phyloP scores from a whole-genome alignment of 1,284 basidiomycete species.

The Apiotrichum domesticum region DNA sequence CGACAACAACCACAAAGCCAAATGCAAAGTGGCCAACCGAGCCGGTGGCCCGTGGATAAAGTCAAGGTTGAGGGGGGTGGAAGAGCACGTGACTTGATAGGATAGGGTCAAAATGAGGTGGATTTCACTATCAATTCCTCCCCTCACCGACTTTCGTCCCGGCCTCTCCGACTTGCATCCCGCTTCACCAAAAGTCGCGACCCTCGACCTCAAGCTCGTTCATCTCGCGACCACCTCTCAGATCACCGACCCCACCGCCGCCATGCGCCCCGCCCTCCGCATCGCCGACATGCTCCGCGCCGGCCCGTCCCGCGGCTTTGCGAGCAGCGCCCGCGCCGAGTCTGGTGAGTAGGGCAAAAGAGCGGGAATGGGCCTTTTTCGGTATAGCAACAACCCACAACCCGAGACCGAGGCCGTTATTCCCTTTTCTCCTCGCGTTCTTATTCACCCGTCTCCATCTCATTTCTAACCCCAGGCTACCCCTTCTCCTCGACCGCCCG shows the following conservation, averaged over 20 bases:
- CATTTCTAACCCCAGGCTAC: conserved; percentile 48
- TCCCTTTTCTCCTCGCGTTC: background rate
- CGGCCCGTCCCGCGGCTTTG: conserved; percentile 10
- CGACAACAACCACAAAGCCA: no score
- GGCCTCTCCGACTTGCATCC: no score
- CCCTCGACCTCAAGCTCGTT: background rate
- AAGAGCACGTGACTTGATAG: no score
- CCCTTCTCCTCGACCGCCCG: conserved; percentile 68
- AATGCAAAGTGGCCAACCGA: no score
- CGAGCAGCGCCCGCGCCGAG: background rate
- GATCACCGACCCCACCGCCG: conserved; percentile 1
- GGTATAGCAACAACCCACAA: background rate
- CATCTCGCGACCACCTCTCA: background rate
- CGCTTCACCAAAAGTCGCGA: background rate
- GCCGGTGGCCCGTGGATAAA: no score
- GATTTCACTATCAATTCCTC: no score
- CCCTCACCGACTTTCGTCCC: no score
- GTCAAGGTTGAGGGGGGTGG: no score
- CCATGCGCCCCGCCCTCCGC: conserved; percentile 9
- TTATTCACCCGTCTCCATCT: background rate
- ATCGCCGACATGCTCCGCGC: conserved; percentile 7
- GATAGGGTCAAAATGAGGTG: no score
- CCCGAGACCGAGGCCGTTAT: background rate
- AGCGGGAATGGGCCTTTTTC: background rate
- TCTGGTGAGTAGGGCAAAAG: background rate